Percentiles rank a stretch among this genome's conserved stretches.
Conservation (phyloP, 1,284 basidiomycete species). For the Ustilago crameri region DNA sequence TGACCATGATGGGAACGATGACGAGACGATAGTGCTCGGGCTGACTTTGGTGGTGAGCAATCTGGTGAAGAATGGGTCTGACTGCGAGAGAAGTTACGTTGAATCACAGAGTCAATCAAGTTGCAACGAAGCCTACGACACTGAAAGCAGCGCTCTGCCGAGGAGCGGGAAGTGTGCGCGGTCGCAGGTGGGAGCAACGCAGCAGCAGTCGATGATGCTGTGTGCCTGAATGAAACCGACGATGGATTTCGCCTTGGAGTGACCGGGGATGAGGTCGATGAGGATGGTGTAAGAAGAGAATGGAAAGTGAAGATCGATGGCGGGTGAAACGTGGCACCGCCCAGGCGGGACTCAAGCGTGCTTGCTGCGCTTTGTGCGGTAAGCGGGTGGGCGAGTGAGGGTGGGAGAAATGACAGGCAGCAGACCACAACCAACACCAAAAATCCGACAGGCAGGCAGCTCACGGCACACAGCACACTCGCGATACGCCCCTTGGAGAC, state of each 20-base stretch:
- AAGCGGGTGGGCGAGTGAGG: too few relatives aligned
- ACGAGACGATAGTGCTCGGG: neutral
- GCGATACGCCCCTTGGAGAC: too few relatives aligned
- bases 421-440: too few relatives aligned
- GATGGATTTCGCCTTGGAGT: neutral
- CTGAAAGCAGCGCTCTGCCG: neutral
- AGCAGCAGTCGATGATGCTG: conserved; percentile 1
- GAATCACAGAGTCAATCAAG: too few relatives aligned
- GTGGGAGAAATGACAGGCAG: neutral
- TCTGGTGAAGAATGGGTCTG: too few relatives aligned
- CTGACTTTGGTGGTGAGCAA: too few relatives aligned
- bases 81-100: too few relatives aligned
- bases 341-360: neutral
- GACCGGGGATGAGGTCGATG: conserved; percentile 1
- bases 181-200: neutral
- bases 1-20: conserved; percentile 51
- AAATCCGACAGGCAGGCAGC: too few relatives aligned
- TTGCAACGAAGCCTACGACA: neutral
- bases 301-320: conserved; percentile 4
- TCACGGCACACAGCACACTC: conserved; percentile 4
- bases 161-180: neutral
- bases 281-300: neutral
- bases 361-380: too few relatives aligned
- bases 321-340: conserved; percentile 10
- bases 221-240: neutral